These are phyloP conservation scores for Tuber microsphaerosporum DNA, from an alignment of 495 filamentous ascomycete genomes.

Conservation along the genomic window DNA sequence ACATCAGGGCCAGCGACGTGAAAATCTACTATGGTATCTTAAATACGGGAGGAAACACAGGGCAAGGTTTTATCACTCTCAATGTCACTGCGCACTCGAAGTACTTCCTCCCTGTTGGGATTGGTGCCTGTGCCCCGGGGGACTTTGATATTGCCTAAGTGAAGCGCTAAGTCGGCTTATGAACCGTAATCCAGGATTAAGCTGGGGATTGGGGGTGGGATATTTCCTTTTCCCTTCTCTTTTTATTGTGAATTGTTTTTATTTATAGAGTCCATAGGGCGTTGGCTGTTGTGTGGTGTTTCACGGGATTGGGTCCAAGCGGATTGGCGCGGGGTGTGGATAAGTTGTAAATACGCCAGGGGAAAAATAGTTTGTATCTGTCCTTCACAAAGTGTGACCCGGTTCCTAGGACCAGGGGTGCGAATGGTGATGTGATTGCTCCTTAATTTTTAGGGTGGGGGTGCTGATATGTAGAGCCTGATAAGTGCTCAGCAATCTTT, in stretches of 20 bases:
- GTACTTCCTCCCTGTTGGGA: constrained; percentile 25
- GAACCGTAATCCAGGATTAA: background rate
- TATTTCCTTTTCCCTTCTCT: background rate
- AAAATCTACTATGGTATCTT: constrained; percentile 23
- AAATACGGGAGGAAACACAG: constrained; percentile 33
- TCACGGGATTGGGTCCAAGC: background rate
- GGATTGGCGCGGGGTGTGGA: background rate
- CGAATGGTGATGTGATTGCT: background rate
- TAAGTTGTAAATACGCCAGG: background rate
- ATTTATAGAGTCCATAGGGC: background rate
- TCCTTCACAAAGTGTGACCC: background rate
- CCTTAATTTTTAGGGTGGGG: too few species aligned
- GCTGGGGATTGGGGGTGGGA: background rate
- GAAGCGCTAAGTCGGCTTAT: background rate
- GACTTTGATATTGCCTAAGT: constrained; percentile 19
- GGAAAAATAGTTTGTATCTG: background rate
- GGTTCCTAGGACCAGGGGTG: background rate
- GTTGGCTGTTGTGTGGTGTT: background rate
- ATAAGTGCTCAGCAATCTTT: background rate
- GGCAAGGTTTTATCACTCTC: constrained; percentile 10
- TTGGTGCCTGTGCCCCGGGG: constrained; percentile 11
- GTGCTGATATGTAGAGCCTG: background rate
- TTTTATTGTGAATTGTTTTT: background rate
- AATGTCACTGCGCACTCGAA: constrained; percentile 27
- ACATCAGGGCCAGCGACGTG: constrained; percentile 19